These are phyloP conservation scores for Dictyostelium intermedium DNA, from an alignment of 78 protist genomes.

Conservation along the genomic window DNA sequence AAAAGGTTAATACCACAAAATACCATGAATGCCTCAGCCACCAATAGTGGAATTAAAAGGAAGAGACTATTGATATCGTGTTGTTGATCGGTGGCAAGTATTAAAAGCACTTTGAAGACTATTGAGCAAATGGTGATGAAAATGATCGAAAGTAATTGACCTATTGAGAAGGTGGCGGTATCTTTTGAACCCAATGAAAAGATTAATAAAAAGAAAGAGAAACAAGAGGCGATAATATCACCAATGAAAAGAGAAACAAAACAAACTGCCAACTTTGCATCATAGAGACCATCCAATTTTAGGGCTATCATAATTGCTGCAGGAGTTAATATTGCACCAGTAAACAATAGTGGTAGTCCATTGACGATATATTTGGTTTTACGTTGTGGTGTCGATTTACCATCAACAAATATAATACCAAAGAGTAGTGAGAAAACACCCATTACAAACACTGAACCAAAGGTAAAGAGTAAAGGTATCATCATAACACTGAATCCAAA, in stretches of 20 bases:
- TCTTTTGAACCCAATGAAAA: constrained; percentile 31
- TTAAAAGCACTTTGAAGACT: constrained; percentile 15
- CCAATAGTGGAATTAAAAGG: constrained; percentile 24
- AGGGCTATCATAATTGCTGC: constrained; percentile 15
- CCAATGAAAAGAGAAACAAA: constrained; percentile 45
- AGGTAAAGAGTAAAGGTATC: constrained; percentile 7
- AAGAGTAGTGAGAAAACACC: constrained; percentile 13
- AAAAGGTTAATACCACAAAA: constrained; percentile 55
- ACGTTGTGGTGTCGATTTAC: not conserved
- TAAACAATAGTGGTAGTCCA: constrained; percentile 33
- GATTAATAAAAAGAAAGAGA: constrained; percentile 33
- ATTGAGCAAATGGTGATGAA: constrained; percentile 21
- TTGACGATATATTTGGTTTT: constrained; percentile 34
- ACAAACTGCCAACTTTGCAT: constrained; percentile 5
- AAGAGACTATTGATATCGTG: not conserved
- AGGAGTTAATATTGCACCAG: constrained; percentile 7
- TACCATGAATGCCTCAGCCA: constrained; percentile 26
- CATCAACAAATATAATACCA: not conserved
- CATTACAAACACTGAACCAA: not conserved
- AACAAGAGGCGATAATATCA: constrained; percentile 21
- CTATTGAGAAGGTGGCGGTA: constrained; percentile 8
- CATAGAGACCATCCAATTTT: not conserved
- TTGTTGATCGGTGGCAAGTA: not conserved
- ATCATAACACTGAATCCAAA: not conserved
- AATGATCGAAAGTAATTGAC: constrained; percentile 36